Evolutionary conservation across 2,329 filamentous ascomycete genomes (phyloP).

Genomic region (Trichoderma breve): DNA sequence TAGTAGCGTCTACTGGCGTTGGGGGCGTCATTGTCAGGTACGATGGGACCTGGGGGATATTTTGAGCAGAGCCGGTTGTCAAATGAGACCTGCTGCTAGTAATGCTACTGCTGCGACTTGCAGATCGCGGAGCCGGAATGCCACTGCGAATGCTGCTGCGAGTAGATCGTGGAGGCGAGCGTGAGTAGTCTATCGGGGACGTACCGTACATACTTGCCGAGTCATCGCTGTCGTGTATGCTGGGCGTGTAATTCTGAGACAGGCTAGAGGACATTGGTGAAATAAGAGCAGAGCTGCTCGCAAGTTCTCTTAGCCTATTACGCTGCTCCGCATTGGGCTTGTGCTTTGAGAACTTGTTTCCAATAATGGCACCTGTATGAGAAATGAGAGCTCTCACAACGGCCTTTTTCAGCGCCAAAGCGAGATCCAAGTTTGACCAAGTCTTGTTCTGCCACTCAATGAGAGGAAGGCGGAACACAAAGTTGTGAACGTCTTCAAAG

Average conservation of each 20-base stretch:
- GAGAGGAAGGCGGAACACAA: slow-evolving; percentile 91
- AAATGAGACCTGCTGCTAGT: slow-evolving; percentile 46
- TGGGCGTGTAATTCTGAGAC: slow-evolving; percentile 40
- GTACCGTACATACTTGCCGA: slow-evolving; percentile 54
- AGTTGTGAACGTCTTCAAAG: slow-evolving; percentile 93
- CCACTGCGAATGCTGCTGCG: slow-evolving; percentile 49
- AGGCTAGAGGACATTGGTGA: slow-evolving; percentile 42
- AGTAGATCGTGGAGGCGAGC: slow-evolving; percentile 56
- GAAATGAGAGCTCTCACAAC: slow-evolving; percentile 92
- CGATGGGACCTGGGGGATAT: slow-evolving; percentile 35
- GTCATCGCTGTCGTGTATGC: slow-evolving; percentile 55
- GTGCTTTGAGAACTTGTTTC: slow-evolving; percentile 93
- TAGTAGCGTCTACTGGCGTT: slow-evolving; percentile 37
- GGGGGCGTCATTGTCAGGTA: slow-evolving; percentile 49
- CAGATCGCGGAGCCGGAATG: slow-evolving; percentile 43
- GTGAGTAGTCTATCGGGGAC: slow-evolving; percentile 57
- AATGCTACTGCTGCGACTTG: slow-evolving; percentile 54
- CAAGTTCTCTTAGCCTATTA: slow-evolving; percentile 76
- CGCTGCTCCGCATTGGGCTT: slow-evolving; percentile 78
- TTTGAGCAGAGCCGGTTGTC: slow-evolving; percentile 32
- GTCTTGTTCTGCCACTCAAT: slow-evolving; percentile 98
- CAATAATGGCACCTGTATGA: slow-evolving; percentile 92
- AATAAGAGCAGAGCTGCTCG: slow-evolving; percentile 69
- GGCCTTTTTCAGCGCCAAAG: slow-evolving; percentile 88
- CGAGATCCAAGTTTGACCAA: slow-evolving; percentile 96